Conservation (phyloP, 2,329 filamentous ascomycete species). For the Blumeria hordei region DNA sequence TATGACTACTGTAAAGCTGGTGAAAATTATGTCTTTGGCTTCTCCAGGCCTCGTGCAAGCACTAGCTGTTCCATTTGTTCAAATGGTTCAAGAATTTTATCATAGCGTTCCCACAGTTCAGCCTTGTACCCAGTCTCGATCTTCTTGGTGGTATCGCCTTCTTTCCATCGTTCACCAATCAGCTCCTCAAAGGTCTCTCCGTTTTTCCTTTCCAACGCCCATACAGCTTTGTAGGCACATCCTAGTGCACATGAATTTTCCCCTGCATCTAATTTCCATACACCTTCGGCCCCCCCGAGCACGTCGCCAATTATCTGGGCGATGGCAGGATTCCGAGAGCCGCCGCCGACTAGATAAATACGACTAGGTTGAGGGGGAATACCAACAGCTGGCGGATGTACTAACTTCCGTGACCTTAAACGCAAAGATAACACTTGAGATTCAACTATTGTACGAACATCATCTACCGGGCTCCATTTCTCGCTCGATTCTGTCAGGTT, state of each 20-base stretch:
- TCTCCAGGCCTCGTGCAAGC: slow-evolving; percentile 17
- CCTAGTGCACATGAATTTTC: slow-evolving; percentile 88
- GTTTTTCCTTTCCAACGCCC: slow-evolving; percentile 48
- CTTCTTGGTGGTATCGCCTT: slow-evolving; percentile 59
- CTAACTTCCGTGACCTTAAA: slow-evolving; percentile 57
- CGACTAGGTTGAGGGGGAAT: slow-evolving; percentile 68
- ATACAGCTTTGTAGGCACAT: slow-evolving; percentile 86
- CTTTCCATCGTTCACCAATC: slow-evolving; percentile 63
- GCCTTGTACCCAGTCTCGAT: slow-evolving; percentile 61
- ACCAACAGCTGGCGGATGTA: slow-evolving; percentile 25
- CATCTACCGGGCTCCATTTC: slow-evolving; percentile 35
- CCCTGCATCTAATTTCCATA: slow-evolving; percentile 82
- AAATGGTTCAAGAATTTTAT: slow-evolving; percentile 51
- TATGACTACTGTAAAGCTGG: too few relatives aligned
- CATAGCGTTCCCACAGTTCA: slow-evolving; percentile 56
- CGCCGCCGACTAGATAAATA: slow-evolving; percentile 86
- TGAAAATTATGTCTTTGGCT: too few relatives aligned
- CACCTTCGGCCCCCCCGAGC: slow-evolving; percentile 67
- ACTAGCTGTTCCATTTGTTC: slow-evolving; percentile 48
- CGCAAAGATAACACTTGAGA: slow-evolving; percentile 85
- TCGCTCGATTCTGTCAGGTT: slow-evolving; percentile 19
- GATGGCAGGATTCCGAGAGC: slow-evolving; percentile 73
- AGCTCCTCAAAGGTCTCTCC: slow-evolving; percentile 71
- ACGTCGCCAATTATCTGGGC: slow-evolving; percentile 67
- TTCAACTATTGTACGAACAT: slow-evolving; percentile 73